Conservation (phyloP, 345 rosid species). For the Boechera stricta region DNA sequence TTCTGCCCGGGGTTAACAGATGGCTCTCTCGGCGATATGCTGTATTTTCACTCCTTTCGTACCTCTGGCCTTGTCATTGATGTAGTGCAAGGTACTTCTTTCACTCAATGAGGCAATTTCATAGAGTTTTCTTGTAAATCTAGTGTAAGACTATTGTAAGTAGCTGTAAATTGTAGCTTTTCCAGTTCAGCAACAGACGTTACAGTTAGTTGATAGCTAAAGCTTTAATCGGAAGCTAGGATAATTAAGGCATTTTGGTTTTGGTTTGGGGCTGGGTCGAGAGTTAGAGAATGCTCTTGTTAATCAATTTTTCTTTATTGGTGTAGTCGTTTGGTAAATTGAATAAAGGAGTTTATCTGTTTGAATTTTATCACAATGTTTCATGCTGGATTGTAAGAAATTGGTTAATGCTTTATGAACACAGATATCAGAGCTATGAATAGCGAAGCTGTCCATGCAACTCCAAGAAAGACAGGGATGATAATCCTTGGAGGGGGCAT, state of each 20-base stretch:
- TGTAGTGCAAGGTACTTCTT: constrained; percentile 65
- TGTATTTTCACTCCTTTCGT: constrained; percentile 83
- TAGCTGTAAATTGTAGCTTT: background rate
- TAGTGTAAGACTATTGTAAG: constrained; percentile 13
- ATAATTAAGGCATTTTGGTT: constrained; percentile 6
- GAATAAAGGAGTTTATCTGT: background rate
- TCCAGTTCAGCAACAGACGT: background rate
- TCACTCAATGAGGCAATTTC: background rate
- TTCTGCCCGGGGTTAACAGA: constrained; percentile 94
- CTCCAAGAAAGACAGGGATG: constrained; percentile 83
- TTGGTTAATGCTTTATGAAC: constrained; percentile 30
- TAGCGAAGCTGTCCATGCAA: constrained; percentile 82
- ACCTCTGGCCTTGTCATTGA: constrained; percentile 68
- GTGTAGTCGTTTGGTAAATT: constrained; percentile 3
- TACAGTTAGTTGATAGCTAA: background rate
- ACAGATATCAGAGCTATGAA: constrained; percentile 88
- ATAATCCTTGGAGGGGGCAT: constrained; percentile 92
- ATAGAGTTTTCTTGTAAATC: background rate
- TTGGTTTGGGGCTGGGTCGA: background rate
- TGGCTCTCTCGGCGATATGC: constrained; percentile 96
- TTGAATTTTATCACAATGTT: background rate
- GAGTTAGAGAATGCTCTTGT: constrained; percentile 1
- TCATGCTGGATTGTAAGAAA: background rate
- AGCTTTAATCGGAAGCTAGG: background rate
- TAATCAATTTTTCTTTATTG: background rate